Conservation (phyloP, 2,329 filamentous ascomycete species). For the Elsinoe ampelina region DNA sequence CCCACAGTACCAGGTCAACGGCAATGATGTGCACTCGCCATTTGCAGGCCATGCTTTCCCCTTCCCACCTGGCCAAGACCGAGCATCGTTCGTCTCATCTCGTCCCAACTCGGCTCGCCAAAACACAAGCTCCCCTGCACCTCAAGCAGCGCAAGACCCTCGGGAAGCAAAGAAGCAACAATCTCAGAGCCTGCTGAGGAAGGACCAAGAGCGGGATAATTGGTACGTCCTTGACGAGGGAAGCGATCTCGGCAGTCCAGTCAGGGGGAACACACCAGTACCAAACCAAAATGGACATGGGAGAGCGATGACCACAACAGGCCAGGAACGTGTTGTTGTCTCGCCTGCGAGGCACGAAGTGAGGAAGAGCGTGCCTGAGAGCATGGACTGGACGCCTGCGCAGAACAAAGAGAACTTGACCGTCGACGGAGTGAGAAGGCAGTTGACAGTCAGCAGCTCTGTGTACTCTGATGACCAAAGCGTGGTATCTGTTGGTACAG, state of each 20-base stretch:
- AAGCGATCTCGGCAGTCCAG: slow-evolving; percentile 21
- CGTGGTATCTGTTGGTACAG: slow-evolving; percentile 22
- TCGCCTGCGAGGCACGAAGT: background rate
- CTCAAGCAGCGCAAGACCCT: slow-evolving; percentile 17
- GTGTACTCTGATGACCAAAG: slow-evolving; percentile 26
- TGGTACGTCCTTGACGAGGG: slow-evolving; percentile 35
- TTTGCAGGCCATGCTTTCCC: slow-evolving; percentile 14
- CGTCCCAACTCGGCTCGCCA: slow-evolving; percentile 6
- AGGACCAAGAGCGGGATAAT: slow-evolving; percentile 26
- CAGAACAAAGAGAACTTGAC: slow-evolving; percentile 6
- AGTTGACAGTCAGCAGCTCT: slow-evolving; percentile 23
- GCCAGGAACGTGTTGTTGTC: background rate
- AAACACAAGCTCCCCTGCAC: slow-evolving; percentile 1
- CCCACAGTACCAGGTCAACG: slow-evolving; percentile 4
- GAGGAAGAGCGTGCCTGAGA: background rate
- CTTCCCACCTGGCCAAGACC: slow-evolving; percentile 15
- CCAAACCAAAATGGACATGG: slow-evolving; percentile 13
- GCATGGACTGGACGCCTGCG: background rate
- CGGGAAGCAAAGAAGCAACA: slow-evolving; percentile 20
- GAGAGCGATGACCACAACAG: background rate
- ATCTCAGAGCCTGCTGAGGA: slow-evolving; percentile 32
- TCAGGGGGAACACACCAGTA: slow-evolving; percentile 15
- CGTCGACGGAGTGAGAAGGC: slow-evolving; percentile 2
- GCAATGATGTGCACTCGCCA: slow-evolving; percentile 6
- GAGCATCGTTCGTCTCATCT: slow-evolving; percentile 3